Evolutionary conservation across 2,329 filamentous ascomycete genomes (phyloP).

Genomic region (Ascochyta rabiei): DNA sequence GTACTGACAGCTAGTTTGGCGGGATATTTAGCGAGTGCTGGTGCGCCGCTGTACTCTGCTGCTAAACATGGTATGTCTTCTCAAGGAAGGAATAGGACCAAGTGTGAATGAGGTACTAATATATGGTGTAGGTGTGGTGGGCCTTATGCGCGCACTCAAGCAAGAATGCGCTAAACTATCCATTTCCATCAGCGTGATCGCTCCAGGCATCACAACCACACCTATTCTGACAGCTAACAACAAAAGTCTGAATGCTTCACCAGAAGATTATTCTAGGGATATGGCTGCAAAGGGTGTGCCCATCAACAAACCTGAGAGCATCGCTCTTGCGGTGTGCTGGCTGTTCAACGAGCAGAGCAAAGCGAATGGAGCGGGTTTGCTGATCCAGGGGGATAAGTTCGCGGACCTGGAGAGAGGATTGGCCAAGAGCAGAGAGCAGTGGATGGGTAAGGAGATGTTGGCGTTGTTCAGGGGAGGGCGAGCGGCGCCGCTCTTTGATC

Average conservation of each 20-base stretch:
- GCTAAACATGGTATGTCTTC: slow-evolving; percentile 54
- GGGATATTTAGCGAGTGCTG: slow-evolving; percentile 56
- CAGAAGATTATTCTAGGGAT: slow-evolving; percentile 51
- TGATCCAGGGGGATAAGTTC: slow-evolving; percentile 53
- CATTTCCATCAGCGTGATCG: slow-evolving; percentile 56
- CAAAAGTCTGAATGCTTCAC: slow-evolving; percentile 34
- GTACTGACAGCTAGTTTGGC: slow-evolving; percentile 57
- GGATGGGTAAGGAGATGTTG: slow-evolving; percentile 60
- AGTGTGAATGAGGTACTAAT: background rate
- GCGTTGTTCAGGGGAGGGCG: slow-evolving; percentile 55
- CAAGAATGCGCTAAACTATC: slow-evolving; percentile 54
- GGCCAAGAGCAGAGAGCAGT: slow-evolving; percentile 52
- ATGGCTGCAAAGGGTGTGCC: slow-evolving; percentile 55
- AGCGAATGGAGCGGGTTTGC: slow-evolving; percentile 54
- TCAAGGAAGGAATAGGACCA: background rate
- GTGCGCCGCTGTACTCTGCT: slow-evolving; percentile 56
- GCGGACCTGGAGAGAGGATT: slow-evolving; percentile 55
- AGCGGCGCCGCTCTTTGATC: slow-evolving; percentile 38
- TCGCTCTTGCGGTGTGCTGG: slow-evolving; percentile 54
- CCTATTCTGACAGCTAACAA: slow-evolving; percentile 49
- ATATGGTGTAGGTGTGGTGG: slow-evolving; percentile 48
- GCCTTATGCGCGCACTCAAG: slow-evolving; percentile 58
- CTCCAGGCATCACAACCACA: slow-evolving; percentile 57
- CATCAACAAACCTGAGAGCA: slow-evolving; percentile 54
- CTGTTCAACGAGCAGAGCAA: slow-evolving; percentile 52